Conservation (phyloP, 345 rosid species). For the Lepidium didymum region DNA sequence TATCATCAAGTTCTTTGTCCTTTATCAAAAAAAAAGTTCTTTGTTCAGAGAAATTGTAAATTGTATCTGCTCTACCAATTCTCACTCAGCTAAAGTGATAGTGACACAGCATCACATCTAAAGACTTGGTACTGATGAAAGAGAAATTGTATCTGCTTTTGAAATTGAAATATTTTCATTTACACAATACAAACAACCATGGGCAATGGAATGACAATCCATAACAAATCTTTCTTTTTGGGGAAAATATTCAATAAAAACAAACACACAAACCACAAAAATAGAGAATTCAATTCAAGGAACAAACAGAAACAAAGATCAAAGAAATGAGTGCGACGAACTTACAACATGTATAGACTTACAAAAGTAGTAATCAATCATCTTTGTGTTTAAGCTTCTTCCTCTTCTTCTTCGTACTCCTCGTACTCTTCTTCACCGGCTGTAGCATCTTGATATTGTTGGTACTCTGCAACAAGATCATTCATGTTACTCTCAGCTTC, state of each 20-base stretch:
- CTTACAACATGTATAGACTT: slow-evolving; percentile 10
- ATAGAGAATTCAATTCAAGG: slow-evolving; percentile 14
- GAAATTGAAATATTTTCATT: slow-evolving; percentile 4
- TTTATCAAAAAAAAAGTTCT: too few species aligned
- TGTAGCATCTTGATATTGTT: slow-evolving; percentile 33
- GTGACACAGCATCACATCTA: too few species aligned
- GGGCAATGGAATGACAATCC: slow-evolving; percentile 15
- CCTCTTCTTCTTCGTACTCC: slow-evolving; percentile 22
- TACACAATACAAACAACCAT: slow-evolving; percentile 23
- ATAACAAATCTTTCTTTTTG: slow-evolving; percentile 17
- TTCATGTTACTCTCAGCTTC: slow-evolving; percentile 35
- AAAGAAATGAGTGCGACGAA: slow-evolving; percentile 5
- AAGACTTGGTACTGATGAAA: too few species aligned
- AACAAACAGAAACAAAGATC: slow-evolving; percentile 9
- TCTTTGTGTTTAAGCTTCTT: slow-evolving; percentile 18
- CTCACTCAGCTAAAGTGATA: too few species aligned
- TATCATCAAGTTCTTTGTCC: too few species aligned
- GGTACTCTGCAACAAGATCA: slow-evolving; percentile 33
- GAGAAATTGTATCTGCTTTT: slow-evolving; percentile 11
- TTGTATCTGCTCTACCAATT: too few species aligned
- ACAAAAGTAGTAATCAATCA: slow-evolving; percentile 11
- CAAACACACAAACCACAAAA: slow-evolving; percentile 20
- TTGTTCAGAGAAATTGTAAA: too few species aligned
- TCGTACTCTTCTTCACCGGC: slow-evolving; percentile 29
- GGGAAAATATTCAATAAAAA: background rate